A percentile compares a stretch with the other conserved stretches of the same genome.
Evolutionary conservation across 331 rosid species (phyloP).

Genomic region (Cydonia oblonga): DNA sequence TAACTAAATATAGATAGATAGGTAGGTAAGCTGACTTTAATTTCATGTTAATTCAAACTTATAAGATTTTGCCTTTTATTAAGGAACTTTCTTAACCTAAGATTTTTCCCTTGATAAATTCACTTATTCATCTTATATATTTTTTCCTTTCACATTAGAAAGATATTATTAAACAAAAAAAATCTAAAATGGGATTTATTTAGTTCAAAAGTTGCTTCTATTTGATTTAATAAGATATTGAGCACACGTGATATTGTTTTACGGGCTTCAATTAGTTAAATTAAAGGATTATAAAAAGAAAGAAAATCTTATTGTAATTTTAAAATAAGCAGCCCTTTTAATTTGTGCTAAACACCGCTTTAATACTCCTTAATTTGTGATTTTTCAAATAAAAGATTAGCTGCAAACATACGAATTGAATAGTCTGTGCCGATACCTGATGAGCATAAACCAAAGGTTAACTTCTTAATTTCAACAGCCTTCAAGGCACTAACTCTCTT

Average conservation of each 20-base stretch:
- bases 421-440: neutral
- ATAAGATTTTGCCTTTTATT: neutral
- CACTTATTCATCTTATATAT: neutral
- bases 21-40: neutral
- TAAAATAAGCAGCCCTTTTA: neutral
- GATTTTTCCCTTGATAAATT: neutral
- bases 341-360: no score
- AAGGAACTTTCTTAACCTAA: neutral
- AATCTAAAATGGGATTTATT: neutral
- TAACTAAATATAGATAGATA: neutral
- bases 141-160: neutral
- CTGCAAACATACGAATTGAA: neutral
- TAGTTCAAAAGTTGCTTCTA: neutral
- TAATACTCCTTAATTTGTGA: no score
- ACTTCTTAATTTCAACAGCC: neutral
- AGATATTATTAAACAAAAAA: neutral
- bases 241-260: neutral
- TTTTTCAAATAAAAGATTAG: neutral
- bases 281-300: neutral
- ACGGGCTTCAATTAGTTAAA: neutral
- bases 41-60: neutral
- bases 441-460: neutral
- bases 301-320: neutral
- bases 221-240: neutral
- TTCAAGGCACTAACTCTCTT: neutral